These are phyloP conservation scores for Pelargonium myrrhifolium DNA, from an alignment of 441 rosid genomes.

Conservation along the genomic window DNA sequence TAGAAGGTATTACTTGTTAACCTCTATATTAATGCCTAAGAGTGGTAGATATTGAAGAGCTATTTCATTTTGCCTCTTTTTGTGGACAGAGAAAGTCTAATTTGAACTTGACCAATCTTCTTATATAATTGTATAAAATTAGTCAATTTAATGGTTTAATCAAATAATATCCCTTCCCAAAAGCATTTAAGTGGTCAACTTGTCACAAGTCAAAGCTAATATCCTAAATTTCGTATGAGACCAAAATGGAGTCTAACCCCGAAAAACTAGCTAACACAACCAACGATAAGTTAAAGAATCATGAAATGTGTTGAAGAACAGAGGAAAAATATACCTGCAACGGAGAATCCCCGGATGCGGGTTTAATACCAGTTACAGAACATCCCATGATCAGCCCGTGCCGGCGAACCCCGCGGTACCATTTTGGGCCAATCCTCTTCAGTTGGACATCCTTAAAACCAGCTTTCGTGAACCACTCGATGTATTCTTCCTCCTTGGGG, in stretches of 20 bases:
- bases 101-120: no score
- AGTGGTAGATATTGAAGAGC: no score
- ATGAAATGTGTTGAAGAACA: not conserved
- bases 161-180: not conserved
- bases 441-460: slow-evolving; percentile 85
- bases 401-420: slow-evolving; percentile 96
- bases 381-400: slow-evolving; percentile 97
- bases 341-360: slow-evolving; percentile 90
- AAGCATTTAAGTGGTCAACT: not conserved
- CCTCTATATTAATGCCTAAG: no score
- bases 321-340: slow-evolving; percentile 49
- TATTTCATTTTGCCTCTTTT: no score
- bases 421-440: slow-evolving; percentile 94
- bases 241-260: not conserved
- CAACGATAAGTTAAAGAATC: not conserved
- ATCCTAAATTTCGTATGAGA: not conserved
- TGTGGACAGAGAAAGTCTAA: no score
- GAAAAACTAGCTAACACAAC: not conserved
- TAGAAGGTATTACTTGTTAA: no score
- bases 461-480: slow-evolving; percentile 85
- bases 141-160: no score
- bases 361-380: slow-evolving; percentile 88
- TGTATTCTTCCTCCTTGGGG: slow-evolving; percentile 97
- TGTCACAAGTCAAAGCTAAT: not conserved
- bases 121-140: no score